A percentile compares a stretch with the other conserved stretches of the same genome.
Evolutionary conservation across 1,284 basidiomycete genomes (phyloP).

Genomic region (Ganoderma leucocontextum): DNA sequence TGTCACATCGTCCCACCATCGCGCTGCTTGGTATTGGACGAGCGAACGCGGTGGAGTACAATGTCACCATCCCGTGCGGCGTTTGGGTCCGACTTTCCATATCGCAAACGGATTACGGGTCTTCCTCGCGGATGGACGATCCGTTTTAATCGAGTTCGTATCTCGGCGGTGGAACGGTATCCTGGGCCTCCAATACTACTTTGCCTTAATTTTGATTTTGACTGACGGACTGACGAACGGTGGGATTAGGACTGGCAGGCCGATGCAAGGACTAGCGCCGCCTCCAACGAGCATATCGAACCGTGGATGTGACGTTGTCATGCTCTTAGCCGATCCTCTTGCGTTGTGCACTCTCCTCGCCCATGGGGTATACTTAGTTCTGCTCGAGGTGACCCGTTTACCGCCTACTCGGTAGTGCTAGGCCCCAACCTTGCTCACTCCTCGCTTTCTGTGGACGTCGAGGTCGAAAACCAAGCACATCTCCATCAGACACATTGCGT

Average conservation of each 20-base stretch:
- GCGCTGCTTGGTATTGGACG: neutral
- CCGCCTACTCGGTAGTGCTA: neutral
- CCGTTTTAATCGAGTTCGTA: slow-evolving; percentile 2
- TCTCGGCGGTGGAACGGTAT: neutral
- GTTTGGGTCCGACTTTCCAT: neutral
- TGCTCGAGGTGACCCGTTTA: neutral
- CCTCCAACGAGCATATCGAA: neutral
- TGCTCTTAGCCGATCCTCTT: neutral
- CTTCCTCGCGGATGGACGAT: neutral
- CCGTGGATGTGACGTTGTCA: neutral
- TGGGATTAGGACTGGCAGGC: neutral
- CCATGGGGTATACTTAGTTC: neutral
- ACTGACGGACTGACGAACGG: neutral
- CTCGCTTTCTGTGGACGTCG: neutral
- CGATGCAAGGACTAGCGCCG: neutral
- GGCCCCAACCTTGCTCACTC: neutral
- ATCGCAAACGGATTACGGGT: neutral
- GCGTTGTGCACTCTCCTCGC: neutral
- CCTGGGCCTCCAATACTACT: neutral
- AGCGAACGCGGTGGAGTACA: neutral
- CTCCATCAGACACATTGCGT: too few relatives aligned
- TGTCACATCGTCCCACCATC: neutral
- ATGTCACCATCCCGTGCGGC: neutral
- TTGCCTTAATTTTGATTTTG: slow-evolving; percentile 2
- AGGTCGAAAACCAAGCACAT: neutral